phyloP scores from a whole-genome alignment of 495 filamentous ascomycete genomes.

The Chlorociboria aeruginascens region DNA sequence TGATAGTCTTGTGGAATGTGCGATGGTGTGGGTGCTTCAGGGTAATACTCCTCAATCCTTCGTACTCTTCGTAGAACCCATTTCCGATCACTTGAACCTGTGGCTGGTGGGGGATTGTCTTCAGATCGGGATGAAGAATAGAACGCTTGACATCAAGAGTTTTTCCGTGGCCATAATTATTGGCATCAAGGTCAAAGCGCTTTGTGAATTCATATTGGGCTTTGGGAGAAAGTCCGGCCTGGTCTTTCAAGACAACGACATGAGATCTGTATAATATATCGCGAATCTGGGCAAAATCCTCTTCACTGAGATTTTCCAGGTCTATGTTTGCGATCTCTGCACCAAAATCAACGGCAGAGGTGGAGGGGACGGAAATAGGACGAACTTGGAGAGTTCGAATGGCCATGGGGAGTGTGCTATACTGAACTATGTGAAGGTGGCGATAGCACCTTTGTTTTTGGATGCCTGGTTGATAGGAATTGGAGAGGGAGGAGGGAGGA shows the following conservation, averaged over 20 bases:
- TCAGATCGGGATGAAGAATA: constrained; percentile 65
- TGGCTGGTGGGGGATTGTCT: constrained; percentile 66
- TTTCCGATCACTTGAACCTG: constrained; percentile 73
- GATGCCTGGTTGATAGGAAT: not conserved
- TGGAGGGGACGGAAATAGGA: constrained; percentile 30
- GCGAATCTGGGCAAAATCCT: constrained; percentile 45
- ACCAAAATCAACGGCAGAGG: constrained; percentile 46
- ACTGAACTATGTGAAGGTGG: not conserved
- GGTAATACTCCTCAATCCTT: constrained; percentile 52
- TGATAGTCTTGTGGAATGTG: constrained; percentile 54
- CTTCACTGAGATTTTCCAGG: constrained; percentile 47
- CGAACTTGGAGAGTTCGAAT: constrained; percentile 22
- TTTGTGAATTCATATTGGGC: constrained; percentile 61
- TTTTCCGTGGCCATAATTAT: constrained; percentile 61
- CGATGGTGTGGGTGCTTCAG: constrained; percentile 64
- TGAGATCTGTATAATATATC: constrained; percentile 48
- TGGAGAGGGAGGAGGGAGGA: too few species aligned
- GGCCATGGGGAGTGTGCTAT: constrained; percentile 10
- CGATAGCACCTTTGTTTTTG: not conserved
- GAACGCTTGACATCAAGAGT: constrained; percentile 48
- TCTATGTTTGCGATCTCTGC: constrained; percentile 41
- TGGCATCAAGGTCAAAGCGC: constrained; percentile 52
- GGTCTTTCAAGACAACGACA: constrained; percentile 58
- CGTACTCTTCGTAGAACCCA: constrained; percentile 49
- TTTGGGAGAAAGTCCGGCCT: constrained; percentile 44